Evolutionary conservation across 352 stramenopile genomes (phyloP).

Genomic region (Pythium sp.): DNA sequence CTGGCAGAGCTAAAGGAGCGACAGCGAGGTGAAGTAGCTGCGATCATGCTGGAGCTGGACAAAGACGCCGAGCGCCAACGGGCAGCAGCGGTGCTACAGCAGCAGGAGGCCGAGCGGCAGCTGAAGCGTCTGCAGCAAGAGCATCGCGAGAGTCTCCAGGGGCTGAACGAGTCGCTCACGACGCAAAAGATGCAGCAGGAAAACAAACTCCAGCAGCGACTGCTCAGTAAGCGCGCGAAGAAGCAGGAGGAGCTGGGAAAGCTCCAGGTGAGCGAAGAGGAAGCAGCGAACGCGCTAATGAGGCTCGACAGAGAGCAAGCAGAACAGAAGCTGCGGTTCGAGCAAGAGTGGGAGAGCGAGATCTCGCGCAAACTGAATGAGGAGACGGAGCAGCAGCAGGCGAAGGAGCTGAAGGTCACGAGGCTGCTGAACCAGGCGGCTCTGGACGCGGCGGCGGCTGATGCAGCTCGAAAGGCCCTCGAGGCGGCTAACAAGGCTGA

Average conservation of each 20-base stretch:
- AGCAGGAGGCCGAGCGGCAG: constrained; percentile 38
- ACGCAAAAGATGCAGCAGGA: constrained; percentile 41
- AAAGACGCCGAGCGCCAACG: constrained; percentile 18
- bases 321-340: constrained; percentile 9
- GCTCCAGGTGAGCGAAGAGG: background rate
- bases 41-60: constrained; percentile 8
- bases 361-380: constrained; percentile 3
- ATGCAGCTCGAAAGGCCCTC: constrained; percentile 28
- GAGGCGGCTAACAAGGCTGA: constrained; percentile 28
- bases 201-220: constrained; percentile 38
- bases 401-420: constrained; percentile 14
- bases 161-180: constrained; percentile 28
- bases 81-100: constrained; percentile 23
- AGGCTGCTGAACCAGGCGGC: constrained; percentile 15
- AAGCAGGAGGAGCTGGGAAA: constrained; percentile 16
- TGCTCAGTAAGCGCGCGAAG: constrained; percentile 33
- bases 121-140: constrained; percentile 46
- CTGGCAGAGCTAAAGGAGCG: constrained; percentile 5
- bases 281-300: background rate
- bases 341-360: constrained; percentile 16
- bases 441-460: constrained; percentile 21
- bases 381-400: constrained; percentile 5
- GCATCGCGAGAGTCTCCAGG: constrained; percentile 33
- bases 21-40: constrained; percentile 24
- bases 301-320: constrained; percentile 15